Evolutionary conservation across 345 rosid species (phyloP).

Genomic region (Dipteronia dyeriana): DNA sequence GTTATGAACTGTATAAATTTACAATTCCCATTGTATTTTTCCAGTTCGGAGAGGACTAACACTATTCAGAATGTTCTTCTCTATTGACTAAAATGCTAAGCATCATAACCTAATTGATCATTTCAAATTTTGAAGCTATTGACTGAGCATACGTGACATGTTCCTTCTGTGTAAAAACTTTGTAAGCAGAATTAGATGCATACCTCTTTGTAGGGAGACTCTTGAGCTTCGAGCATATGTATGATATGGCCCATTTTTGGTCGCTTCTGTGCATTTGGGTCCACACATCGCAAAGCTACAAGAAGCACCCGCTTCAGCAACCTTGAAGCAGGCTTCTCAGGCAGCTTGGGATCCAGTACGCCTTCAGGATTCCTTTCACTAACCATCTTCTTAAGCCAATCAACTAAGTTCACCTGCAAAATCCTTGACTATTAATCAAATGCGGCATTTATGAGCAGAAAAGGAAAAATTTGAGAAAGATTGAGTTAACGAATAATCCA

Average conservation of each 20-base stretch:
- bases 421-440: conserved; percentile 20
- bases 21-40: neutral
- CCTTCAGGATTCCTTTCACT: conserved; percentile 73
- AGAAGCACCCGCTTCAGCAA: conserved; percentile 77
- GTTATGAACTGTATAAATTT: neutral
- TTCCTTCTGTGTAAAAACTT: neutral
- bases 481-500: neutral
- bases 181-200: conserved; percentile 10
- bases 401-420: conserved; percentile 80
- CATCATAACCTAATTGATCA: neutral
- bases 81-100: neutral
- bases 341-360: conserved; percentile 81
- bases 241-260: conserved; percentile 86
- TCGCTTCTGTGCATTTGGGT: conserved; percentile 73
- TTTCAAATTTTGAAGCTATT: neutral
- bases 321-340: conserved; percentile 71
- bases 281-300: conserved; percentile 90
- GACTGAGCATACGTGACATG: neutral
- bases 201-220: conserved; percentile 68
- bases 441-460: conserved; percentile 4
- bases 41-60: neutral
- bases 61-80: neutral
- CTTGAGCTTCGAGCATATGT: conserved; percentile 95
- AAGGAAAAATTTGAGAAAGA: neutral
- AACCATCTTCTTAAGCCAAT: conserved; percentile 93